Evolutionary conservation across 768 basidiomycete genomes (phyloP).

Genomic region (Naganishia vaughanmartiniae): DNA sequence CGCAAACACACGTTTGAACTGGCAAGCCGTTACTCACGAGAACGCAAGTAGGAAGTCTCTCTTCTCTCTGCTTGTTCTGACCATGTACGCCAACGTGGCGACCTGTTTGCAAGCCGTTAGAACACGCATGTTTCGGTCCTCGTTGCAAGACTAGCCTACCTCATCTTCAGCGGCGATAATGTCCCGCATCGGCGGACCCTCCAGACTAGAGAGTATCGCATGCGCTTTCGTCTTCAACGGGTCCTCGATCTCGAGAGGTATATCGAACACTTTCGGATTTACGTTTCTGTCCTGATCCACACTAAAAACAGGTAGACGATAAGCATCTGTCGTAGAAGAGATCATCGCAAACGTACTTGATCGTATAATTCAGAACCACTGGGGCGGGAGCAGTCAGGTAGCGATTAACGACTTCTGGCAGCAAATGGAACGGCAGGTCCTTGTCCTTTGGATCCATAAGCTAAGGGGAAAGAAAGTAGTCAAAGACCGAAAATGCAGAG

Average conservation of each 20-base stretch:
- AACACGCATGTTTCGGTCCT: background rate
- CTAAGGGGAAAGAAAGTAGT: slow-evolving; percentile 23
- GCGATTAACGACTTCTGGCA: slow-evolving; percentile 82
- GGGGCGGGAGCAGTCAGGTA: slow-evolving; percentile 75
- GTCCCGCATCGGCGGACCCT: slow-evolving; percentile 64
- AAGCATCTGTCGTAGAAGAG: background rate
- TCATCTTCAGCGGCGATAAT: slow-evolving; percentile 80
- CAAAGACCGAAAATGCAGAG: background rate
- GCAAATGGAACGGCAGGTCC: slow-evolving; percentile 66
- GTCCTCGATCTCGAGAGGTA: slow-evolving; percentile 86
- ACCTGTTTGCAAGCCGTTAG: slow-evolving; percentile 57
- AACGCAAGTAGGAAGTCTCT: slow-evolving; percentile 81
- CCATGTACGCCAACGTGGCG: slow-evolving; percentile 74
- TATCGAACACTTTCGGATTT: slow-evolving; percentile 74
- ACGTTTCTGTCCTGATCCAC: slow-evolving; percentile 59
- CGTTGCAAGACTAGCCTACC: slow-evolving; percentile 55
- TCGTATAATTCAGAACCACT: slow-evolving; percentile 68
- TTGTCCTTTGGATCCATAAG: slow-evolving; percentile 38
- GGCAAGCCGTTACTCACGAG: slow-evolving; percentile 52
- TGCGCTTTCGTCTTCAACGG: slow-evolving; percentile 69
- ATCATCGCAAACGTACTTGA: slow-evolving; percentile 37
- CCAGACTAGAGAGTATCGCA: slow-evolving; percentile 64
- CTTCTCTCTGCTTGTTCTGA: slow-evolving; percentile 83
- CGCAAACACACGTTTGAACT: background rate
- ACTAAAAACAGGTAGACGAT: slow-evolving; percentile 23